Base-by-base conservation (phyloP, 441 rosid genomes). In the Eruca vesicaria region DNA sequence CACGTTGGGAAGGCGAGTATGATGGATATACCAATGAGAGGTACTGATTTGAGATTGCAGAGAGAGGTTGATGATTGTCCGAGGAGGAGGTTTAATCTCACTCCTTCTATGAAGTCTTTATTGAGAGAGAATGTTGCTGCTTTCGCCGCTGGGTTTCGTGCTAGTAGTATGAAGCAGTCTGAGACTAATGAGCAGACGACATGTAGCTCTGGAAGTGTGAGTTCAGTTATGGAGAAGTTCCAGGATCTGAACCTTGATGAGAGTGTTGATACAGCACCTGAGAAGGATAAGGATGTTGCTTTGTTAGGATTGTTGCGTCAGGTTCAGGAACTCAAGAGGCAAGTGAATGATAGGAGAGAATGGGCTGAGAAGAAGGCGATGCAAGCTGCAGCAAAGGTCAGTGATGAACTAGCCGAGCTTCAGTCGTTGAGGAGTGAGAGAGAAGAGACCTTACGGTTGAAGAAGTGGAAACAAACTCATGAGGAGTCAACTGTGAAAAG, bases 281-380 rank as follows among this genome's bases (percentile, higher is more conserved):
- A 88, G 74, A 92, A 86, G 76, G 85, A 83, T 68, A 93, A 86
- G 81, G 97, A 94, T 84, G 94, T 86, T 82, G 79, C 89, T 85
- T 83, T 91, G 64, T 73, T 88, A 57, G 78, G 83, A 69, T 78
- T 91, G 69, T 79, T 87, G 73, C 88, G 80, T 62, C 91, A 89
- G 82, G 84, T 90, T 68, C 87, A 87, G 80, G 97, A 91, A 80
- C 85, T 90, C 28, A 92, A 89, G 80, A 89, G 71, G 78, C 95
- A 89, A 79, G 84, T 90, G 63, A 86, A 88, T 78, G 98, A 93
- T 53, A 83, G 96, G 77, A 93, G 84, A 83, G 98, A 93, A 11
- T 96, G 99, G 99, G 97, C 98, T 35, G 97, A 90, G 45, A 88
- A 91, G 84, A 96, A 93, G 89, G 98, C 97, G 41, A 86, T 90